These are phyloP conservation scores for Articulospora tetracladia DNA, from an alignment of 495 filamentous ascomycete genomes.

Conservation along the genomic window DNA sequence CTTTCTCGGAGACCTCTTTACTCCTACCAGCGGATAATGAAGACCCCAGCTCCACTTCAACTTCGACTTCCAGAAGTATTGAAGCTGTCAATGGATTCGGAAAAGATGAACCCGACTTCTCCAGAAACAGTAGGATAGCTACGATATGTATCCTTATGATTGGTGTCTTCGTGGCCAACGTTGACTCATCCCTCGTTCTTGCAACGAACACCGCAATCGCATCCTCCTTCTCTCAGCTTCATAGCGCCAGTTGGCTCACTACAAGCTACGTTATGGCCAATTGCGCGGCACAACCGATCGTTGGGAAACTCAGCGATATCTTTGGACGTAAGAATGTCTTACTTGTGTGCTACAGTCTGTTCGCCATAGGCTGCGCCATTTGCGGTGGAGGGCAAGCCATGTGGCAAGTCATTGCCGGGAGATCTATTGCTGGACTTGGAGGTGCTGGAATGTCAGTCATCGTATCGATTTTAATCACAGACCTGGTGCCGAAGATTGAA, in stretches of 20 bases:
- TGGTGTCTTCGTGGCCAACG: conserved; percentile 61
- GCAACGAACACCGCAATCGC: conserved; percentile 60
- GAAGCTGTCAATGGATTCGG: background rate
- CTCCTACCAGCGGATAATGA: background rate
- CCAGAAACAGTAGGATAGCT: background rate
- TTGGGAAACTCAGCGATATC: conserved; percentile 48
- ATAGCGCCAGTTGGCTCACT: conserved; percentile 62
- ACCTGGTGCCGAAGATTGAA: conserved; percentile 60
- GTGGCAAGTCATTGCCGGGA: conserved; percentile 49
- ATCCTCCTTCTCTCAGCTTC: conserved; percentile 60
- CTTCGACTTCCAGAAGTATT: background rate
- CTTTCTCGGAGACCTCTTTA: background rate
- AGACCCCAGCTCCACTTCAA: background rate
- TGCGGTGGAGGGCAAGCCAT: conserved; percentile 29
- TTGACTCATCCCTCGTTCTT: conserved; percentile 59
- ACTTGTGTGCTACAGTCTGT: conserved; percentile 36
- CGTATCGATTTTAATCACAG: conserved; percentile 56
- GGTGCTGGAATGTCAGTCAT: conserved; percentile 54
- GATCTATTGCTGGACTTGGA: conserved; percentile 55
- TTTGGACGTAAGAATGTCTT: conserved; percentile 43
- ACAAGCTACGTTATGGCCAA: conserved; percentile 58
- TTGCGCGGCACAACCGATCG: conserved; percentile 54
- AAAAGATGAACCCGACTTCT: background rate
- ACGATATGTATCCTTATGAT: conserved; percentile 1
- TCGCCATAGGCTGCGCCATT: conserved; percentile 32